Conservation (phyloP, 495 filamentous ascomycete species). For the Venustampulla echinocandica region DNA sequence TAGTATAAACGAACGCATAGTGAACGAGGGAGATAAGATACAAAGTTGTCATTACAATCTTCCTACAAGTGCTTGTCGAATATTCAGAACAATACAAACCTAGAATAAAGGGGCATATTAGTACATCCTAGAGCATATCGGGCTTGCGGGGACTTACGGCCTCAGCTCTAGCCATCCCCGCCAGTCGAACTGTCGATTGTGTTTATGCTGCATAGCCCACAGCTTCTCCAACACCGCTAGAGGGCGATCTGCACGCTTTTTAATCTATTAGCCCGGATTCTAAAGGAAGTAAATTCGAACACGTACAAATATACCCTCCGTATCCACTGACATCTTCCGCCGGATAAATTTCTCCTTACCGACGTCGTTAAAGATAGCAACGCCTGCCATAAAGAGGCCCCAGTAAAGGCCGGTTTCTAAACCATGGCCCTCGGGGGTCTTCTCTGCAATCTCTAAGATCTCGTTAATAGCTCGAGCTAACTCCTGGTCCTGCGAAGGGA, state of each 20-base stretch:
- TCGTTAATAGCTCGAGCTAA: constrained; percentile 13
- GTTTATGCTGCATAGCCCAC: constrained; percentile 19
- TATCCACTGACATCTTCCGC: constrained; percentile 14
- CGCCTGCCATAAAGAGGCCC: constrained; percentile 21
- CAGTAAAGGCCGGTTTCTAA: constrained; percentile 21
- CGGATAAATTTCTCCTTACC: constrained; percentile 16
- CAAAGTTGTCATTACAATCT: no score
- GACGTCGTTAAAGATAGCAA: constrained; percentile 20
- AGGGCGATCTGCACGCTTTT: constrained; percentile 19
- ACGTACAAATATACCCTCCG: constrained; percentile 17
- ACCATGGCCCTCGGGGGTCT: constrained; percentile 20
- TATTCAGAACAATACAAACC: no score
- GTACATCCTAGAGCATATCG: neutral
- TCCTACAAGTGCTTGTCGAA: no score
- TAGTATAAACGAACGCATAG: no score
- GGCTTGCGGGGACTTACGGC: constrained; percentile 16
- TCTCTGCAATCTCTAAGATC: constrained; percentile 18
- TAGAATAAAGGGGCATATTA: no score
- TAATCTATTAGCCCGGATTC: neutral
- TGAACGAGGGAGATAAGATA: no score
- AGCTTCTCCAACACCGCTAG: constrained; percentile 19
- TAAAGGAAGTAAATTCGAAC: neutral
- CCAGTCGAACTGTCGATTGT: constrained; percentile 20
- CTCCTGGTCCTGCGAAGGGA: constrained; percentile 10
- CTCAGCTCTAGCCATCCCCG: constrained; percentile 19